Evolutionary conservation across 306 rosid species (phyloP), one percentile per base, ranked within the genome.

Genomic region (Cotoneaster glaucophyllus): DNA sequence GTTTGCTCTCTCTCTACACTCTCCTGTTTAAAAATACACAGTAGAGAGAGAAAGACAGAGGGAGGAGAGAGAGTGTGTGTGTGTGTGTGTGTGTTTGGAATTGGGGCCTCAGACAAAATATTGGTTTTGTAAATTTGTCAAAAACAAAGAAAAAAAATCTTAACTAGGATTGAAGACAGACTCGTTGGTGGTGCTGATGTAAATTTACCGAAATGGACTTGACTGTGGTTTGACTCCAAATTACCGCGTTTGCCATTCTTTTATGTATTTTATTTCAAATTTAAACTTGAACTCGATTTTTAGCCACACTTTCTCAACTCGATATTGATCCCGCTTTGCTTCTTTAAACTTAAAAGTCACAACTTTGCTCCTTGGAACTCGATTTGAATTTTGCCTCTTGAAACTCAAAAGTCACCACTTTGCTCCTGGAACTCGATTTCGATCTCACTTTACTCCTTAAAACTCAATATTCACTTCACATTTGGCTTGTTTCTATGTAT

Each of bases 1-100:
- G 52, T 67, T 69, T 67, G 75, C 83, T 77, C 66, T 88, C 93
- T 88, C 97, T 89, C 95, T 80, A 84, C 84, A 78, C 85, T 67
- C 87, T 82, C 83, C 54, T 73, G 32, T 39, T 56, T 66, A 11
- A 71, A 73, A 71, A 73, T 69, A 83, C 83, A 84, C 90, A 85
- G 88, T 76, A 75, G 78, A 77, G 75, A 79, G 81, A 76, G 77
- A 70, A 1, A 66, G 73, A 15, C 14, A 43, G 50, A 52, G 77
- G 44, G 67, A 44, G 64, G 67, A 73, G 76, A 17, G 82, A 9
- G 12, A 14, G 73, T n/a, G 54, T 26, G 61, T 17, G 50, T 50
- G 39, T 3, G 32, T 72, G 53, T 67, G 43, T 43, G 56, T 69
- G 69, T 32, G n/a, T n/a, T n/a, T n/a, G n/a, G n/a, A n/a, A n/a